Percentiles rank a stretch among this genome's conserved stretches.
phyloP scores from a whole-genome alignment of 1,139 yeast species.

The Saccharomyces hybrid region DNA sequence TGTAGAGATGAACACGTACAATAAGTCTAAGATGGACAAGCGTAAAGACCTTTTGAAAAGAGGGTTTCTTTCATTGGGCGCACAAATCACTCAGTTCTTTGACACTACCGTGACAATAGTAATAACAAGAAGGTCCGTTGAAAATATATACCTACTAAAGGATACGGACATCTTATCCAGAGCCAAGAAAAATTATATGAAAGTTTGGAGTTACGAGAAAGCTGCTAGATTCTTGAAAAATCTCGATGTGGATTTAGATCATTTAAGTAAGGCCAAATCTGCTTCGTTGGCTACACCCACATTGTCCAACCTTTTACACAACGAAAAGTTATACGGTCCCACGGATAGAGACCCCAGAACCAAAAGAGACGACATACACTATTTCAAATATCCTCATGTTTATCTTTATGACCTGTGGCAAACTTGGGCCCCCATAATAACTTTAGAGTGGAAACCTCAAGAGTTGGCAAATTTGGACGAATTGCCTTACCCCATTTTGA shows the following conservation, averaged over 20 bases:
- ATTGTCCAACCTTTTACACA: conserved; percentile 63
- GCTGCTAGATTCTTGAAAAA: conserved; percentile 72
- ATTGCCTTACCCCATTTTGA: conserved; percentile 40
- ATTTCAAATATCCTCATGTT: conserved; percentile 68
- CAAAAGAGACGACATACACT: conserved; percentile 74
- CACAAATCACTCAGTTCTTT: conserved; percentile 65
- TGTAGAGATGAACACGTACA: conserved; percentile 32
- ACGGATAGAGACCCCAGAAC: conserved; percentile 85
- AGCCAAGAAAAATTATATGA: conserved; percentile 51
- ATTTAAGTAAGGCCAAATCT: conserved; percentile 16
- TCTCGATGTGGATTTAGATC: conserved; percentile 45
- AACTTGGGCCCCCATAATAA: conserved; percentile 70
- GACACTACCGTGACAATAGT: conserved; percentile 76
- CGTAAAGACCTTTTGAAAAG: conserved; percentile 47
- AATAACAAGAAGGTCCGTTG: conserved; percentile 52
- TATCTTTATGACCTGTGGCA: conserved; percentile 78
- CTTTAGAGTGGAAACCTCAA: conserved; percentile 63
- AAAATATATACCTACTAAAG: conserved; percentile 33
- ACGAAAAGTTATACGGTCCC: conserved; percentile 81
- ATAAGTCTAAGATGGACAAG: conserved; percentile 43
- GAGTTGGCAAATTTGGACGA: conserved; percentile 25
- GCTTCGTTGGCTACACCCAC: conserved; percentile 21
- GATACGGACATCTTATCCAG: conserved; percentile 59
- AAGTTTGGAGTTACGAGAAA: conserved; percentile 85
- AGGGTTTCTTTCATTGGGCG: conserved; percentile 43